phyloP scores from a whole-genome alignment of 1,139 yeast species.

The Lodderomyces elongisporus region DNA sequence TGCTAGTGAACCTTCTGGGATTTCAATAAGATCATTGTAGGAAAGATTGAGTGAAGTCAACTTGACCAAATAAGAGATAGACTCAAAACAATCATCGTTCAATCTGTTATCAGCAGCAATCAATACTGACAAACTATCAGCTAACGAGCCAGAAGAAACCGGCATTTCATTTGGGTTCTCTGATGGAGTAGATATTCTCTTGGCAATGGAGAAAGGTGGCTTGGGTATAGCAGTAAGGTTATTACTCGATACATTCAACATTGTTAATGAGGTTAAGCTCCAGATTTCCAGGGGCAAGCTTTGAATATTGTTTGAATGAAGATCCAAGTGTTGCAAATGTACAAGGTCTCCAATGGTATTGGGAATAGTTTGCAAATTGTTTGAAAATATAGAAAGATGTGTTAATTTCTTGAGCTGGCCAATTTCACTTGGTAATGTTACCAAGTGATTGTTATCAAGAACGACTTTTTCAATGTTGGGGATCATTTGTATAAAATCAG shows the following conservation, averaged over 20 bases:
- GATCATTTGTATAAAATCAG: conserved; percentile 56
- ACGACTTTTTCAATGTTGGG: conserved; percentile 69
- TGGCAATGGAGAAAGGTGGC: conserved; percentile 39
- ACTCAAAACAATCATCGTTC: conserved; percentile 70
- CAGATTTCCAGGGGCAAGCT: conserved; percentile 64
- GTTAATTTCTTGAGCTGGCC: conserved; percentile 55
- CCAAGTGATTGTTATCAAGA: conserved; percentile 79
- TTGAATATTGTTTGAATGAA: conserved; percentile 83
- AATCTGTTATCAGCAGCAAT: conserved; percentile 81
- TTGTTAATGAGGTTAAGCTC: conserved; percentile 53
- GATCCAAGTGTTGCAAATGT: conserved; percentile 64
- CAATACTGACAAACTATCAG: conserved; percentile 52
- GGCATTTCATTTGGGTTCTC: conserved; percentile 16
- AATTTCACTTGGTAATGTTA: conserved; percentile 67
- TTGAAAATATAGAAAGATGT: conserved; percentile 66
- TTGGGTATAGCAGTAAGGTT: conserved; percentile 64
- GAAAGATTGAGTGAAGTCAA: conserved; percentile 68
- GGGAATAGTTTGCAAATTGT: conserved; percentile 75
- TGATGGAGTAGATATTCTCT: conserved; percentile 30
- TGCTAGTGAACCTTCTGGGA: conserved; percentile 67
- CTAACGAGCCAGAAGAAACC: conserved; percentile 29
- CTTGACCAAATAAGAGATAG: conserved; percentile 55
- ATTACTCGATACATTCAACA: conserved; percentile 77
- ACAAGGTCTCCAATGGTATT: conserved; percentile 55
- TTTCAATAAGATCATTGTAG: conserved; percentile 78